Evolutionary conservation across 1,284 basidiomycete species (phyloP).

Genomic region (Malassezia globosa): DNA sequence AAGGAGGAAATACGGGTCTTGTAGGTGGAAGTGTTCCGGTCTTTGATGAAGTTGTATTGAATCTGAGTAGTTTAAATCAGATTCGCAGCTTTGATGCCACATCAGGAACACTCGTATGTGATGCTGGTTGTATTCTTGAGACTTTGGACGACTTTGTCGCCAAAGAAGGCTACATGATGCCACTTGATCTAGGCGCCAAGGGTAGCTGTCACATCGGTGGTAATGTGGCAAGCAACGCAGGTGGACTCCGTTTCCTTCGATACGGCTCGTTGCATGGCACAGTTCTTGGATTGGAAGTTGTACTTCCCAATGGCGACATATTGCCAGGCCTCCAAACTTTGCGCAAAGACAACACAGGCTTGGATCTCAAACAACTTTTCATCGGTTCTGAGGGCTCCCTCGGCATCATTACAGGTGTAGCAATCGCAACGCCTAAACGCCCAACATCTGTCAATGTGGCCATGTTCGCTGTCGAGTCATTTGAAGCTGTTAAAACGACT

Average conservation of each 20-base stretch:
- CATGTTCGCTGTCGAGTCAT: slow-evolving; percentile 53
- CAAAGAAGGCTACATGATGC: slow-evolving; percentile 87
- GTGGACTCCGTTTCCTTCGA: slow-evolving; percentile 79
- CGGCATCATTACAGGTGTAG: slow-evolving; percentile 87
- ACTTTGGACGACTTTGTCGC: slow-evolving; percentile 74
- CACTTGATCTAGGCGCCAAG: slow-evolving; percentile 93
- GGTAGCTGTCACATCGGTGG: slow-evolving; percentile 98
- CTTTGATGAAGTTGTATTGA: slow-evolving; percentile 77
- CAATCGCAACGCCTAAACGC: slow-evolving; percentile 83
- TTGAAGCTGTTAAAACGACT: slow-evolving; percentile 53
- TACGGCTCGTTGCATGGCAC: slow-evolving; percentile 93
- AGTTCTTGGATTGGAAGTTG: slow-evolving; percentile 92
- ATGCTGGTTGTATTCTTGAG: slow-evolving; percentile 92
- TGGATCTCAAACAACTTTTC: slow-evolving; percentile 96
- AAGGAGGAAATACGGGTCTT: slow-evolving; percentile 95
- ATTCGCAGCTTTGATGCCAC: slow-evolving; percentile 78
- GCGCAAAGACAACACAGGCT: slow-evolving; percentile 98
- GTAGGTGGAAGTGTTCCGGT: slow-evolving; percentile 90
- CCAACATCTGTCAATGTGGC: slow-evolving; percentile 57
- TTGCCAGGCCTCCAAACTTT: slow-evolving; percentile 50
- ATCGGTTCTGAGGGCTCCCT: slow-evolving; percentile 95
- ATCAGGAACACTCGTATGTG: slow-evolving; percentile 54
- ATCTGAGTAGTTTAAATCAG: slow-evolving; percentile 66
- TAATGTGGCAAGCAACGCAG: slow-evolving; percentile 93
- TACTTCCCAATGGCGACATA: slow-evolving; percentile 86